Evolutionary conservation across 129 eudicot genomes (phyloP).

Genomic region (Chrysanthemum seticuspe): DNA sequence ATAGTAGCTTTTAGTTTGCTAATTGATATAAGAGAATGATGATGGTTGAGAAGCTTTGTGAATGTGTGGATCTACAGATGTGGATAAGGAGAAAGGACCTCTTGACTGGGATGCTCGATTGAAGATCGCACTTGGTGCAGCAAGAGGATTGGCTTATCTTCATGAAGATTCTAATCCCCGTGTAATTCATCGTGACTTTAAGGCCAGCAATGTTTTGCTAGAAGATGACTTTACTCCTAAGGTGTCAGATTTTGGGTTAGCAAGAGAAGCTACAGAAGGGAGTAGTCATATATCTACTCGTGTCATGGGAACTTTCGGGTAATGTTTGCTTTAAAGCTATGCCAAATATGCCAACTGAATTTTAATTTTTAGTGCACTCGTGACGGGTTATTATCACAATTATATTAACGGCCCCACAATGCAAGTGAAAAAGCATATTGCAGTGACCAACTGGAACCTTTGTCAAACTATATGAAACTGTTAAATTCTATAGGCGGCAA

Average conservation of each 20-base stretch:
- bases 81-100: slow-evolving; percentile 56
- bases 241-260: slow-evolving; percentile 97
- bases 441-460: neutral
- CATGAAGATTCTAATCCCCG: slow-evolving; percentile 99
- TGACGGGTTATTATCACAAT: no score
- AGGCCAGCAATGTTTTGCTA: slow-evolving; percentile 86
- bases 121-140: slow-evolving; percentile 95
- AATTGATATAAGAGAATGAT: neutral
- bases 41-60: neutral
- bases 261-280: slow-evolving; percentile 97
- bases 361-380: neutral
- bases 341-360: slow-evolving; percentile 14
- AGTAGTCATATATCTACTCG: slow-evolving; percentile 89
- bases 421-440: neutral
- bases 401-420: neutral
- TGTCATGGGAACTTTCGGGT: slow-evolving; percentile 99
- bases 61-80: slow-evolving; percentile 48
- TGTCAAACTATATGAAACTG: neutral
- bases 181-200: slow-evolving; percentile 94
- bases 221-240: slow-evolving; percentile 96
- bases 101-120: slow-evolving; percentile 95
- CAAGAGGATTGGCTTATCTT: slow-evolving; percentile 97
- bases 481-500: neutral
- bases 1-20: neutral
- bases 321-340: slow-evolving; percentile 24